Base-by-base conservation (phyloP, 2,329 filamentous ascomycete species). In the Bipolaris gigantea region DNA sequence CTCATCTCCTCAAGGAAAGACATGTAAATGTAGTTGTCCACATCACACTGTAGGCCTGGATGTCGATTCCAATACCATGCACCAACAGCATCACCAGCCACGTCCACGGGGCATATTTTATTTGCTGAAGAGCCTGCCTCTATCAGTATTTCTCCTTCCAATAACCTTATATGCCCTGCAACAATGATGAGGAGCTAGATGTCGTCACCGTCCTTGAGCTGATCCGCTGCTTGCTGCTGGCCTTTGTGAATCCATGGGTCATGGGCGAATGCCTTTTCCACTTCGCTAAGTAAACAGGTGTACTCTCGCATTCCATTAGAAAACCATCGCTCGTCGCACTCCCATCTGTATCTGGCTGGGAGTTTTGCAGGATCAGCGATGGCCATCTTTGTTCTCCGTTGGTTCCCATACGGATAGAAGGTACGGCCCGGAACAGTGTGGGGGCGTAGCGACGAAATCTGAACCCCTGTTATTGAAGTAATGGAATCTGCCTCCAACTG, bases 1-100 rank as follows among this genome's bases (percentile, higher is more conserved):
- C 79, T 80, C 1, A 77, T 84, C 67, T 86, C 83, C 55, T 87
- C 84, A 2, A 87, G 75, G 11, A 85, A 69, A 3, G 84, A 83
- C 70, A 86, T 69, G 61, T 87, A 87, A n/a, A 79, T 75, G 60
- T 83, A 85, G 47, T 77, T 77, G 67, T 88, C 85, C 3, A 85
- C 72, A 61, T 88, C 85, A 63, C 84, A 87, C 57, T 68, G 71
- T 4, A 79, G 57, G 3, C 79, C 79, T 13, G 79, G 78, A 51
- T 80, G 81, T 9, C 74, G 69, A 47, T 81, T 80, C 75, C 76
- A 80, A 59, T 79, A 66, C 72, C 79, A 80, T 1, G 77, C 79
- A 1, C 79, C 79, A 4, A 79, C 78, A 56, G 79, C 79, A 1
- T 76, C 77, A 5, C 74, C 75, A 5, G 77, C 78, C 5, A 58